A percentile compares a stretch with the other conserved stretches of the same genome.
Conservation (phyloP, 768 basidiomycete species). For the Lactarius tabidus region DNA sequence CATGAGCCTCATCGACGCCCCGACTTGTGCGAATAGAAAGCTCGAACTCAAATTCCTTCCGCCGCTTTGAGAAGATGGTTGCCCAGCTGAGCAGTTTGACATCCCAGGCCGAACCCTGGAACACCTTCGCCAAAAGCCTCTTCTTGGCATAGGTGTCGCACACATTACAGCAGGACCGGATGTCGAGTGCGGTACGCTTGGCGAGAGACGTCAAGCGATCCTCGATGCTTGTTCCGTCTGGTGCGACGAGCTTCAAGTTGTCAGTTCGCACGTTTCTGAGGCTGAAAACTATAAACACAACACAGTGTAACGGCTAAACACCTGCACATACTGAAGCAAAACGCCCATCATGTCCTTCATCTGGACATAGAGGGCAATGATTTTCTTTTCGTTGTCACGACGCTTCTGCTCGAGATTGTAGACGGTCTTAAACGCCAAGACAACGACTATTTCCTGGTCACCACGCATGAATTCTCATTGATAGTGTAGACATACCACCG, state of each 20-base stretch:
- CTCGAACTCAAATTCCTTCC: constrained; percentile 32
- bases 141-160: constrained; percentile 36
- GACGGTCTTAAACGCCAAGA: constrained; percentile 47
- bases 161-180: constrained; percentile 33
- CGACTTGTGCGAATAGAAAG: constrained; percentile 31
- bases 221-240: constrained; percentile 34
- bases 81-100: constrained; percentile 28
- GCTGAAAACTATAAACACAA: constrained; percentile 22
- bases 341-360: constrained; percentile 48
- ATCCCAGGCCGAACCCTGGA: constrained; percentile 33
- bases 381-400: constrained; percentile 49
- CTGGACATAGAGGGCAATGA: constrained; percentile 42
- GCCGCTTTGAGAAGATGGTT: constrained; percentile 27
- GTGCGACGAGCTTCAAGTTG: constrained; percentile 28
- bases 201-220: constrained; percentile 35
- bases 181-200: constrained; percentile 30
- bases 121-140: constrained; percentile 30
- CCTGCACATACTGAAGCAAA: constrained; percentile 11
- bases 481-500: constrained; percentile 24
- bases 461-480: neutral
- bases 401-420: constrained; percentile 46
- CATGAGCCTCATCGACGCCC: constrained; percentile 16
- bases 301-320: neutral
- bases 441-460: constrained; percentile 36
- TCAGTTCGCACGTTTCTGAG: constrained; percentile 33